phyloP scores from a whole-genome alignment of 1,139 yeast species.

The Magnusiomyces tetraspermus region DNA sequence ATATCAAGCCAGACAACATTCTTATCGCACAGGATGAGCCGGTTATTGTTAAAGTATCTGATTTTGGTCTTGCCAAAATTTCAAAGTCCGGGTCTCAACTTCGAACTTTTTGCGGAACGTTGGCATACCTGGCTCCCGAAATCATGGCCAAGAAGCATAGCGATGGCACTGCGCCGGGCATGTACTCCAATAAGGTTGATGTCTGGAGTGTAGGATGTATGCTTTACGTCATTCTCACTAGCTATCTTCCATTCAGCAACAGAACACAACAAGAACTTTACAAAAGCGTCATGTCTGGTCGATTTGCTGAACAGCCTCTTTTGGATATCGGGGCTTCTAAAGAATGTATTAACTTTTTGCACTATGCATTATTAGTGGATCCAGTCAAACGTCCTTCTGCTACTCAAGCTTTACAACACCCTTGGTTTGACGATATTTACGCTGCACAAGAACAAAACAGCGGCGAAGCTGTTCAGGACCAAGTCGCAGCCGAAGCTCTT shows the following conservation, averaged over 20 bases:
- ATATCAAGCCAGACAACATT: conserved; percentile 79
- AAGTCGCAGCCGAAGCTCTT: background rate
- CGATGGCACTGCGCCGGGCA: conserved; percentile 13
- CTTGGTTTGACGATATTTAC: conserved; percentile 41
- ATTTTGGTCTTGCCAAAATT: conserved; percentile 82
- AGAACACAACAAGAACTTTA: conserved; percentile 80
- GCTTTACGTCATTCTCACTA: conserved; percentile 80
- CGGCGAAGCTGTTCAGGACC: background rate
- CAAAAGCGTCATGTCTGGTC: conserved; percentile 63
- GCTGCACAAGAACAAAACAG: background rate
- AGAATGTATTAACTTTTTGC: conserved; percentile 59
- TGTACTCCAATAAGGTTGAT: conserved; percentile 78
- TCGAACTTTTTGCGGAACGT: conserved; percentile 84
- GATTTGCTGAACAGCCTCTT: conserved; percentile 72
- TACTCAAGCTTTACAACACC: conserved; percentile 57
- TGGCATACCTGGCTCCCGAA: conserved; percentile 92
- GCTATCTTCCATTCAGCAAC: conserved; percentile 90
- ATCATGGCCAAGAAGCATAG: conserved; percentile 43
- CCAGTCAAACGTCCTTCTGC: conserved; percentile 67
- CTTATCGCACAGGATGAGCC: conserved; percentile 87
- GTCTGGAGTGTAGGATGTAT: conserved; percentile 95
- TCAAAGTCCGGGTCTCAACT: conserved; percentile 67
- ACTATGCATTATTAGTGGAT: conserved; percentile 60
- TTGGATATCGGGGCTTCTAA: conserved; percentile 55
- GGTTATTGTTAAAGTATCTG: conserved; percentile 79